These are phyloP conservation scores for Chaetomium globosum DNA, from an alignment of 2,329 filamentous ascomycete species.

Conservation along the genomic window DNA sequence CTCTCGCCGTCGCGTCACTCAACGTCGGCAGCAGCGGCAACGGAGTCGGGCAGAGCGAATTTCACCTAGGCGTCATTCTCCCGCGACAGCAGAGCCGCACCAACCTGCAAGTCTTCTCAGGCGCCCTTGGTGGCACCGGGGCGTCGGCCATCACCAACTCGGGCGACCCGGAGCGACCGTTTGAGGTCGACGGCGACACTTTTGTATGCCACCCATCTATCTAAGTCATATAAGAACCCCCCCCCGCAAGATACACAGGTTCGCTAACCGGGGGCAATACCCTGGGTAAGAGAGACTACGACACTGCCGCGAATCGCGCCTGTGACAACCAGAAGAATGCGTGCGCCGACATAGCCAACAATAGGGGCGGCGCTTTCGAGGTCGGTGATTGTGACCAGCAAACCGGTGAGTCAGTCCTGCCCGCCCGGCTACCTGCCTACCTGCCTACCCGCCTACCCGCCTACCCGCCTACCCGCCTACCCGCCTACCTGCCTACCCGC, in stretches of 20 bases:
- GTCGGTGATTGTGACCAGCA: slow-evolving; percentile 53
- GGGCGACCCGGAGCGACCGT: slow-evolving; percentile 46
- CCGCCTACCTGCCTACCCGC: not conserved
- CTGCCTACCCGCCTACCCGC: no score
- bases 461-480: not conserved
- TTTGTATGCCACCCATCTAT: slow-evolving; percentile 44
- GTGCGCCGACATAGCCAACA: slow-evolving; percentile 50
- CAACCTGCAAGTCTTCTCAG: slow-evolving; percentile 49
- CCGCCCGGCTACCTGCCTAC: no score
- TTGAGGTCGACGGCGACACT: slow-evolving; percentile 49
- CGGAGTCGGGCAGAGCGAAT: slow-evolving; percentile 42
- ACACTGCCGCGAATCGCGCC: slow-evolving; percentile 47
- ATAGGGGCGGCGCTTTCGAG: slow-evolving; percentile 39
- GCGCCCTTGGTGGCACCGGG: slow-evolving; percentile 45
- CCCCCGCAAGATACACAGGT: not conserved
- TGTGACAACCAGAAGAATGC: slow-evolving; percentile 56
- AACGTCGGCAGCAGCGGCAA: slow-evolving; percentile 39
- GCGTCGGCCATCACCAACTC: slow-evolving; percentile 48
- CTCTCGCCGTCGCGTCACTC: slow-evolving; percentile 17
- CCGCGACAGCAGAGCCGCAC: slow-evolving; percentile 40
- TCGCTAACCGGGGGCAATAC: not conserved
- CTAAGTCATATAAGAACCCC: not conserved
- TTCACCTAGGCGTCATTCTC: slow-evolving; percentile 43
- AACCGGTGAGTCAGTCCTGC: slow-evolving; percentile 43
- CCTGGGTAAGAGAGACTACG: slow-evolving; percentile 42